phyloP scores from a whole-genome alignment of 352 stramenopile species.

The Pythium brassicae region DNA sequence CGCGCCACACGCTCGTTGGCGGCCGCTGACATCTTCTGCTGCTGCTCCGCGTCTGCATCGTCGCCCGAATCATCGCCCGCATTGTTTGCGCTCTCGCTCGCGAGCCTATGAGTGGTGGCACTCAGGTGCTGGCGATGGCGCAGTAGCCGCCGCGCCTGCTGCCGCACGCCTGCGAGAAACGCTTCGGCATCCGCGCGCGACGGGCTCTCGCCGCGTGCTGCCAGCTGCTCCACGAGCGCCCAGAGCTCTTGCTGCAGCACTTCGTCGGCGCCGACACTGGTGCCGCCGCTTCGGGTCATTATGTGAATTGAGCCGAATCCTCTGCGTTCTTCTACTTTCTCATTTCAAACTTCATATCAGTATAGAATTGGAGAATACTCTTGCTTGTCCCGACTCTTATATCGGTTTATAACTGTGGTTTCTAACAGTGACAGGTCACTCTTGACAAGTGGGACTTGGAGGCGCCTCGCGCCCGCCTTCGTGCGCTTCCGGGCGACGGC shows the following conservation, averaged over 20 bases:
- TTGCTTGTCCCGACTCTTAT: background rate
- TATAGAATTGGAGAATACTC: background rate
- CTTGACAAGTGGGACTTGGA: too few species aligned
- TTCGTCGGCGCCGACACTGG: constrained; percentile 7
- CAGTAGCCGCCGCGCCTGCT: constrained; percentile 31
- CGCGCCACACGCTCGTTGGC: constrained; percentile 67
- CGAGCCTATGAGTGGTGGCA: too few species aligned
- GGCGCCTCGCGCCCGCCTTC: too few species aligned
- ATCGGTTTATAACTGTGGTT: background rate
- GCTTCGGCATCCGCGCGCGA: background rate
- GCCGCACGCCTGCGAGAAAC: constrained; percentile 24
- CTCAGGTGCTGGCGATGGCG: constrained; percentile 9
- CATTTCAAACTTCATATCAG: background rate
- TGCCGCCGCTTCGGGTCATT: constrained; percentile 11
- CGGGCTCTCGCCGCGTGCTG: constrained; percentile 6
- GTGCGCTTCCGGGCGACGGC: too few species aligned
- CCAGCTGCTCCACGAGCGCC: constrained; percentile 42
- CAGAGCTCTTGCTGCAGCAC: constrained; percentile 37
- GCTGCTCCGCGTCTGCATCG: background rate
- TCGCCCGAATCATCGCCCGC: background rate
- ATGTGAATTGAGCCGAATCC: background rate
- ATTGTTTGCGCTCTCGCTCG: background rate
- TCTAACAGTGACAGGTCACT: too few species aligned
- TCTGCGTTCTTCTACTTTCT: background rate
- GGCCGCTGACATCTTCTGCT: constrained; percentile 37